Percentiles rank a stretch among this genome's conserved stretches.
Conservation (phyloP, 2,329 filamentous ascomycete genomes). For the Ceratocystis diversiconidia region DNA sequence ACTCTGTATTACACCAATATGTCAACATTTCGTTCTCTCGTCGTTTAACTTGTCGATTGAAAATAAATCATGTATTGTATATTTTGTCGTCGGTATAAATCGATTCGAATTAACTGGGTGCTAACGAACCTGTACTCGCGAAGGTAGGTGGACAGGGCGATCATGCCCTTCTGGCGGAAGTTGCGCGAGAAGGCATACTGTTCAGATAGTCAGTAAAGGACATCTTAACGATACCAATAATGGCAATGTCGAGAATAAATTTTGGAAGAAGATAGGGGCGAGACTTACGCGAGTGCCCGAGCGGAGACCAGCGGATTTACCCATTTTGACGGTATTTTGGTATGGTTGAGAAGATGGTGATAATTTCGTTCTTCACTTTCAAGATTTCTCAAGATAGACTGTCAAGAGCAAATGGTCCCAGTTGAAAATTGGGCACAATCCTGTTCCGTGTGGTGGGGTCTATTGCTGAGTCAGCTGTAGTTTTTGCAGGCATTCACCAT, state of each 20-base stretch:
- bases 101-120: constrained; percentile 4
- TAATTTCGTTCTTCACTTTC: constrained; percentile 16
- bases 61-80: constrained; percentile 15
- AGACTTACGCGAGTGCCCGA: constrained; percentile 66
- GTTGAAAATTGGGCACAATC: constrained; percentile 18
- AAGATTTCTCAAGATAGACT: constrained; percentile 19
- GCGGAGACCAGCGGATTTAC: constrained; percentile 77
- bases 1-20: constrained; percentile 42
- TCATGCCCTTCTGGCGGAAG: constrained; percentile 93
- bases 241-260: constrained; percentile 15
- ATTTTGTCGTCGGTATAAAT: constrained; percentile 15
- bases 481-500: constrained; percentile 8
- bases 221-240: constrained; percentile 14
- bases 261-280: constrained; percentile 2
- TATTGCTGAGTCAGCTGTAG: constrained; percentile 8
- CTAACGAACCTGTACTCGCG: constrained; percentile 64
- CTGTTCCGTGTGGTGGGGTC: constrained; percentile 17
- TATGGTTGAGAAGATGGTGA: constrained; percentile 18
- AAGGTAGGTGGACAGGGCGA: constrained; percentile 87
- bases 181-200: constrained; percentile 84
- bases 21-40: constrained; percentile 8
- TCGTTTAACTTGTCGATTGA: constrained; percentile 19
- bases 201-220: constrained; percentile 13
- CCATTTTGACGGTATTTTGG: constrained; percentile 46
- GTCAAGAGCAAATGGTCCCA: constrained; percentile 14